Conservation (phyloP, 768 basidiomycete species). For the Suillus bovinus region DNA sequence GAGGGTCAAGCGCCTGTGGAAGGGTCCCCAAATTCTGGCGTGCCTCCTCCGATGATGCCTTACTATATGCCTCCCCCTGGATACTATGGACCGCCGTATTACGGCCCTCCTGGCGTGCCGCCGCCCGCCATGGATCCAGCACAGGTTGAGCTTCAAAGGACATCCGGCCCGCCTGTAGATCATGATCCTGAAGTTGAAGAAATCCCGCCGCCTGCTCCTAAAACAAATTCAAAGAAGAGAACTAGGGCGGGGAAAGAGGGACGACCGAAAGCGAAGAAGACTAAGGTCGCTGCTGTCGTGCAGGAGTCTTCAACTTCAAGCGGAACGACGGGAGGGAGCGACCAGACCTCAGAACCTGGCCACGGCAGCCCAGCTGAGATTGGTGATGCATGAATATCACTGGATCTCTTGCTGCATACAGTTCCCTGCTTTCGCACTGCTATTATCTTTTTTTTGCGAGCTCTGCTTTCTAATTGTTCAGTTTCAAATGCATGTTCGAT, state of each 20-base stretch:
- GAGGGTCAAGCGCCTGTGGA: slow-evolving; percentile 38
- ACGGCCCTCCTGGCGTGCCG: slow-evolving; percentile 31
- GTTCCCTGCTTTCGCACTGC: slow-evolving; percentile 10
- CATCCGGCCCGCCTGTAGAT: slow-evolving; percentile 19
- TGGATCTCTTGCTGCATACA: slow-evolving; percentile 10
- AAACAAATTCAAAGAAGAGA: slow-evolving; percentile 29
- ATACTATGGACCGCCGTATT: slow-evolving; percentile 37
- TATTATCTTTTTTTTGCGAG: slow-evolving; percentile 7
- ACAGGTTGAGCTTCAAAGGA: slow-evolving; percentile 23
- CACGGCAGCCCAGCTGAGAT: slow-evolving; percentile 26
- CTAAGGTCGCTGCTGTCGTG: slow-evolving; percentile 18
- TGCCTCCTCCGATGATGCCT: slow-evolving; percentile 31
- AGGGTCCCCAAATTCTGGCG: slow-evolving; percentile 29
- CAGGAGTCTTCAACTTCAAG: slow-evolving; percentile 24
- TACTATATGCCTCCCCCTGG: slow-evolving; percentile 42
- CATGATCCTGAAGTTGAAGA: slow-evolving; percentile 13
- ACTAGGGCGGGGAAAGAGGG: slow-evolving; percentile 30
- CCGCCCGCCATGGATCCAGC: slow-evolving; percentile 32
- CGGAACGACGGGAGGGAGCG: slow-evolving; percentile 27
- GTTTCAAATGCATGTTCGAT: slow-evolving; percentile 19
- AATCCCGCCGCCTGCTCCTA: slow-evolving; percentile 19
- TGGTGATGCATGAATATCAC: slow-evolving; percentile 22
- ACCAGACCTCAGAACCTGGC: slow-evolving; percentile 26
- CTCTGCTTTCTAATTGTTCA: slow-evolving; percentile 10
- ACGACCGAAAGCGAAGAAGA: slow-evolving; percentile 34